Conservation (phyloP, 371 early-diverging fungal genomes). For the Mortierella sp. region DNA sequence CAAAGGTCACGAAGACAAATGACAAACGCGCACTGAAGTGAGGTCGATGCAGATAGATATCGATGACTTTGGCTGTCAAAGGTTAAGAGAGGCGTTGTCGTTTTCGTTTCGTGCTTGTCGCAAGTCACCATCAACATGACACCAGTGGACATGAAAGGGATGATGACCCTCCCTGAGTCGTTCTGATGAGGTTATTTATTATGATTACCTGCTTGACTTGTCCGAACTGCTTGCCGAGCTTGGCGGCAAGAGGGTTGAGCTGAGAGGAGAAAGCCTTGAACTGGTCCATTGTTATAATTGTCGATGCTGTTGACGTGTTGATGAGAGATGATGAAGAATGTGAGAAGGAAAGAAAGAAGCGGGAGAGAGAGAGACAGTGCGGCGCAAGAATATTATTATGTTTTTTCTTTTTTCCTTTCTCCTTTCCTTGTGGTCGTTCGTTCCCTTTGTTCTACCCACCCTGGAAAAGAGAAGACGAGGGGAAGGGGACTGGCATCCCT, state of each 20-base stretch:
- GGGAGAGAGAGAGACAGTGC: background rate
- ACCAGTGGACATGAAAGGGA: background rate
- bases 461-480: background rate
- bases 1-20: background rate
- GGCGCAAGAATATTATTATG: no score
- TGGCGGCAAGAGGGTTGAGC: conserved; percentile 82
- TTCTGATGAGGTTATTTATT: background rate
- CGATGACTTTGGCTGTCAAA: background rate
- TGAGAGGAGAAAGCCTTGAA: conserved; percentile 74
- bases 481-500: background rate
- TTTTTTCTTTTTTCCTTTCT: conserved; percentile 10
- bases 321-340: conserved; percentile 3
- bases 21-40: background rate
- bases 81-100: background rate
- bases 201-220: conserved; percentile 85
- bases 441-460: conserved; percentile 2
- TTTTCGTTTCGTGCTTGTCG: background rate
- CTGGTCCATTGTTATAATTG: conserved; percentile 65
- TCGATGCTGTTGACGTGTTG: conserved; percentile 28
- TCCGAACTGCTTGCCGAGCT: conserved; percentile 79
- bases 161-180: background rate
- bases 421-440: background rate
- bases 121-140: background rate
- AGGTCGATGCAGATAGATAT: background rate
- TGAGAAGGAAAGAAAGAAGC: conserved; percentile 8